Conservation (phyloP, 345 rosid genomes). For the Populus tremula region DNA sequence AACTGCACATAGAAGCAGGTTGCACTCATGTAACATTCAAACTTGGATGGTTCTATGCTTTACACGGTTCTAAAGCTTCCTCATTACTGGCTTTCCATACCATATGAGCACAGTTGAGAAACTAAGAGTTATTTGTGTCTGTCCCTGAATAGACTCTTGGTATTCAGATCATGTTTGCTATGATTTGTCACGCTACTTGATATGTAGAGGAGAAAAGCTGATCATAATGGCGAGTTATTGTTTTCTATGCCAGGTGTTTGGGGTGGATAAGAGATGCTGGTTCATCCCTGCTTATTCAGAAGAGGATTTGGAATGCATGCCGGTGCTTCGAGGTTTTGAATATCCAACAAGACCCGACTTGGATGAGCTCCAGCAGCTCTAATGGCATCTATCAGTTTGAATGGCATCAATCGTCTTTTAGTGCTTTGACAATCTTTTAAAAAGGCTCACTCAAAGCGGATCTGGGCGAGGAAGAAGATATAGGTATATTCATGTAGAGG, state of each 20-base stretch:
- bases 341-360: conserved; percentile 50
- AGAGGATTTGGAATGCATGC: conserved; percentile 50
- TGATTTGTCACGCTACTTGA: not conserved
- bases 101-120: not conserved
- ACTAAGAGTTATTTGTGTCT: not conserved
- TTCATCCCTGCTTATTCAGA: conserved; percentile 61
- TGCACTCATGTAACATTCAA: not conserved
- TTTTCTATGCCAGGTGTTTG: conserved; percentile 51
- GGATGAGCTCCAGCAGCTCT: conserved; percentile 26
- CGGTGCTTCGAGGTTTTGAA: conserved; percentile 51
- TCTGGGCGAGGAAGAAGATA: not conserved
- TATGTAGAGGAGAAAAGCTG: not conserved
- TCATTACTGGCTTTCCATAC: not conserved
- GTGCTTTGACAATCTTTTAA: not conserved
- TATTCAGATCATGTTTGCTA: not conserved
- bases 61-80: not conserved
- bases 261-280: conserved; percentile 62
- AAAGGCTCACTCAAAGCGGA: not conserved
- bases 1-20: not conserved
- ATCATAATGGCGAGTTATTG: not conserved
- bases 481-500: not conserved
- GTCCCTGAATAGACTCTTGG: not conserved
- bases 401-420: not conserved
- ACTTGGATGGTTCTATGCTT: not conserved
- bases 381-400: not conserved